These are phyloP conservation scores for Eimeria acervulina DNA, from an alignment of 169 alveolate species.

Conservation along the genomic window DNA sequence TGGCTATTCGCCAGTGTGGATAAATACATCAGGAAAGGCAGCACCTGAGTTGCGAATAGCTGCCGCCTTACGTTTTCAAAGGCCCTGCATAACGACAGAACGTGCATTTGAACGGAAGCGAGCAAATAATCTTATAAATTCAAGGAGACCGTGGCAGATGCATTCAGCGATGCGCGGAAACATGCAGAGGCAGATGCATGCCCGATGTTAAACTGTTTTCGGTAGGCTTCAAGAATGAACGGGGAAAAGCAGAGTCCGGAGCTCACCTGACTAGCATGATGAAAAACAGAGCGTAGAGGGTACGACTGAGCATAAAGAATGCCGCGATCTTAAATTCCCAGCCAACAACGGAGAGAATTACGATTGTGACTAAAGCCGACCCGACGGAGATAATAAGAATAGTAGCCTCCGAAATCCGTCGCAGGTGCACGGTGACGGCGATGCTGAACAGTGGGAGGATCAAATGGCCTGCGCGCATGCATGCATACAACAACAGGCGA, in stretches of 20 bases:
- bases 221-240: background rate
- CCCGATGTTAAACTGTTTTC: background rate
- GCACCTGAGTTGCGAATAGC: constrained; percentile 67
- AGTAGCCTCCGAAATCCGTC: constrained; percentile 68
- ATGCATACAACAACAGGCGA: background rate
- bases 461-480: constrained; percentile 40
- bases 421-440: constrained; percentile 67
- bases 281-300: constrained; percentile 33
- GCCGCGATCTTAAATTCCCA: constrained; percentile 42
- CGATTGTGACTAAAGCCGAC: constrained; percentile 24
- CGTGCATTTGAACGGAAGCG: background rate
- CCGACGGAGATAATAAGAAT: background rate
- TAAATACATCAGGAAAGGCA: constrained; percentile 59
- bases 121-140: background rate
- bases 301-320: constrained; percentile 48
- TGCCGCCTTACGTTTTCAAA: constrained; percentile 63
- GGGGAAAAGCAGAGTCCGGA: background rate
- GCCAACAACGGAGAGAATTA: constrained; percentile 19
- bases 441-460: constrained; percentile 55
- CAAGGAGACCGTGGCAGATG: background rate
- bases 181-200: background rate
- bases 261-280: constrained; percentile 70
- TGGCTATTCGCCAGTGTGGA: constrained; percentile 77
- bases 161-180: background rate
- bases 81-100: constrained; percentile 41